Evolutionary conservation across 1,139 yeast species (phyloP).

Genomic region (Scheffersomyces insectosa): DNA sequence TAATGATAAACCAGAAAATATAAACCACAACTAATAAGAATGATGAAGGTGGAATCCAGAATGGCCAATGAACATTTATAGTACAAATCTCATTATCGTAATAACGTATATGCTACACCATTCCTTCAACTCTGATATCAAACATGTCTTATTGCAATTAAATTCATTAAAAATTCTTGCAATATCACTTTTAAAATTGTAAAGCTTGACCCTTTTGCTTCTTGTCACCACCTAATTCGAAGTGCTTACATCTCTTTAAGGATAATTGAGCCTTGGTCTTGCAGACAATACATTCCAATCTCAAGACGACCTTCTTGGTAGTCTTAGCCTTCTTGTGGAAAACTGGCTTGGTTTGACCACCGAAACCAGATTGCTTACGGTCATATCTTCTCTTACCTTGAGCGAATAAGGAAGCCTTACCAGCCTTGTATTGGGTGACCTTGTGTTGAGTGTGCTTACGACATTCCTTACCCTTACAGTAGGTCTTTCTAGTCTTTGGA

Average conservation of each 20-base stretch:
- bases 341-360: conserved; percentile 99
- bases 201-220: conserved; percentile 99
- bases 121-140: not conserved
- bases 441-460: conserved; percentile 99
- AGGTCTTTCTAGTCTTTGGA: conserved; percentile 99
- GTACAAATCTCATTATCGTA: not conserved
- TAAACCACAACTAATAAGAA: not conserved
- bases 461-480: conserved; percentile 99
- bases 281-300: conserved; percentile 98
- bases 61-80: conserved; percentile 12
- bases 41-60: conserved; percentile 1
- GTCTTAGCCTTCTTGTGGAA: conserved; percentile 99
- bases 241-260: conserved; percentile 99
- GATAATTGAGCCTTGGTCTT: conserved; percentile 98
- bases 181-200: conserved; percentile 63
- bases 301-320: conserved; percentile 99
- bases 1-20: conserved; percentile 1
- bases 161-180: conserved; percentile 1
- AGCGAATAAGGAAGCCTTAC: conserved; percentile 98
- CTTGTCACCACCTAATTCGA: conserved; percentile 99
- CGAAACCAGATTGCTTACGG: conserved; percentile 99
- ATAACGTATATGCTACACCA: not conserved
- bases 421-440: conserved; percentile 99
- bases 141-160: not conserved
- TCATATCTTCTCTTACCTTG: conserved; percentile 99